These are phyloP conservation scores for Aquilaria agallochum DNA, from an alignment of 441 rosid genomes.

Conservation along the genomic window DNA sequence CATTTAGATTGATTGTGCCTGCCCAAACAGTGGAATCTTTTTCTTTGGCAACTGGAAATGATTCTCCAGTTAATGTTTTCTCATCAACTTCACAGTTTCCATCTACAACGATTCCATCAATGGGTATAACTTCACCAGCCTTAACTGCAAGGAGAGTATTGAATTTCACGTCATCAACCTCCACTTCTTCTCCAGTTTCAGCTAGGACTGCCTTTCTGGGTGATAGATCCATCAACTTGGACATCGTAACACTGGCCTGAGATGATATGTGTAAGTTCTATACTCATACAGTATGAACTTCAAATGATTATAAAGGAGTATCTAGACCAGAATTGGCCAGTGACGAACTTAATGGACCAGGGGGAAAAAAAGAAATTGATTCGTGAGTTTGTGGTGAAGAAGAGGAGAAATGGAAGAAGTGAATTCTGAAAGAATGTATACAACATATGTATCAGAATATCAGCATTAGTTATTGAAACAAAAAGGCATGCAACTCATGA, in stretches of 20 bases:
- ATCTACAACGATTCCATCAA: constrained; percentile 83
- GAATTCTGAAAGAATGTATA: too few relatives aligned
- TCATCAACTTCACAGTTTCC: constrained; percentile 92
- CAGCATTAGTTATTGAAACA: too few relatives aligned
- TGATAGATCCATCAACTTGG: constrained; percentile 71
- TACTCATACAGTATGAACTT: not conserved
- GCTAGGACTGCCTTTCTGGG: constrained; percentile 85
- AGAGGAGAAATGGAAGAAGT: too few relatives aligned
- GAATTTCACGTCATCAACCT: constrained; percentile 58
- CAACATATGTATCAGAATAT: too few relatives aligned
- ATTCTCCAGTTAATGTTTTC: constrained; percentile 83
- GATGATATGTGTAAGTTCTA: not conserved
- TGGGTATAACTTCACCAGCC: constrained; percentile 83
- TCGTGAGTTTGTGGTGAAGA: too few relatives aligned
- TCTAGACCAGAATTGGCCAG: not conserved
- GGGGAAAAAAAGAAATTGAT: not conserved
- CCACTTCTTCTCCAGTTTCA: constrained; percentile 80
- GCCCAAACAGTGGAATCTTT: constrained; percentile 77
- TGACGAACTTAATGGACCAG: not conserved
- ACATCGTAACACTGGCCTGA: constrained; percentile 88
- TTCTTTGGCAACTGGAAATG: constrained; percentile 77
- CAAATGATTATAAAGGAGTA: too few relatives aligned
- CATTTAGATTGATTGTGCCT: constrained; percentile 86
- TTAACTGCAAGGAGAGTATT: constrained; percentile 71
- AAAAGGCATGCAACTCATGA: too few relatives aligned